Conservation (phyloP, 2,329 filamentous ascomycete species). For the Cladosporium colombiae region DNA sequence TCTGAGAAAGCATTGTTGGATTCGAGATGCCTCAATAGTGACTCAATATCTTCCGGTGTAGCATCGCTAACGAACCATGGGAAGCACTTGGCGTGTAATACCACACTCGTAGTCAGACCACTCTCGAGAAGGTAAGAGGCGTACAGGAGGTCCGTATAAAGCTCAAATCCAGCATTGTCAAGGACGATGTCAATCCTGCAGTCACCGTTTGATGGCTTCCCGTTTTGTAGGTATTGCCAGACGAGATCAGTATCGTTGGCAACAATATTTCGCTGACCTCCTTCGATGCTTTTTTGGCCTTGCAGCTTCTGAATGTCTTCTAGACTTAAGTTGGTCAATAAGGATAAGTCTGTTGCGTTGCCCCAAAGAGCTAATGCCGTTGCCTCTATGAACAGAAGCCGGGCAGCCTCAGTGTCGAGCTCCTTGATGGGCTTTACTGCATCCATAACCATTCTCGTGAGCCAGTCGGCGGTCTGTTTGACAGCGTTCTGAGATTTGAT, state of each 20-base stretch:
- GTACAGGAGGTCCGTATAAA: conserved; percentile 91
- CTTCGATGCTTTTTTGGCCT: conserved; percentile 83
- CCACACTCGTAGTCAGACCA: conserved; percentile 79
- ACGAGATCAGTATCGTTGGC: conserved; percentile 80
- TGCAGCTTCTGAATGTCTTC: conserved; percentile 97
- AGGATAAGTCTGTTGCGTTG: conserved; percentile 90
- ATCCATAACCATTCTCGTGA: conserved; percentile 65
- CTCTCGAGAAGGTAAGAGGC: conserved; percentile 85
- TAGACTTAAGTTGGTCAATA: conserved; percentile 85
- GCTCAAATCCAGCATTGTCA: conserved; percentile 95
- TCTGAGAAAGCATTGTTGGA: conserved; percentile 66
- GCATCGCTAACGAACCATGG: conserved; percentile 99
- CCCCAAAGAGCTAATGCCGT: conserved; percentile 97
- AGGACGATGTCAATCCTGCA: conserved; percentile 89
- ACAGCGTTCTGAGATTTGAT: conserved; percentile 86
- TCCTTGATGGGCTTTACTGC: conserved; percentile 49
- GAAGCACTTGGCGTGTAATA: conserved; percentile 90
- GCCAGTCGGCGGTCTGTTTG: conserved; percentile 72
- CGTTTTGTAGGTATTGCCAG: conserved; percentile 66
- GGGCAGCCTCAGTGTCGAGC: conserved; percentile 65
- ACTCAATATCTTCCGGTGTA: conserved; percentile 77
- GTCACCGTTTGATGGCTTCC: conserved; percentile 63
- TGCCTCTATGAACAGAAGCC: conserved; percentile 84
- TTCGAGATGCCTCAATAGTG: conserved; percentile 78
- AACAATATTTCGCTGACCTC: conserved; percentile 86